Base-by-base conservation (phyloP, 345 rosid species). In the Nephelium lappaceum region DNA sequence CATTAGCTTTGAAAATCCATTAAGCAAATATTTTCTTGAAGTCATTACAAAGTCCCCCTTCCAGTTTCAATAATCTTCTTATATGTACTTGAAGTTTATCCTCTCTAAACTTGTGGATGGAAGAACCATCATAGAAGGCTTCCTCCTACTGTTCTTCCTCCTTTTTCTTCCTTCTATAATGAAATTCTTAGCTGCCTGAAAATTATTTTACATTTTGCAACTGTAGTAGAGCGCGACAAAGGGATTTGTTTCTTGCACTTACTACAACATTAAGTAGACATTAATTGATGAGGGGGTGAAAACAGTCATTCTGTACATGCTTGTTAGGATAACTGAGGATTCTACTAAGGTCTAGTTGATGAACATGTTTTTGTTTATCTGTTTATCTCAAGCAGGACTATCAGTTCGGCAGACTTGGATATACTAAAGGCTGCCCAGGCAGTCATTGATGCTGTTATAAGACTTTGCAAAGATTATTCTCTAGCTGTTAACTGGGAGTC, bases 401-500 rank as follows among this genome's bases (percentile, higher is more conserved):
- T 93, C 9, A 83, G 81, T 79, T 85, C 93, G 45, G 74, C 77
- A 76, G 86, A 89, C 86, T 69, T 86, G 25, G 97, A 91, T 79
- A 79, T 86, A 70, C 73, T 87, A 36, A 91, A 90, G 90, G 89
- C 85, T 75, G 87, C 84, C 43, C 99, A 90, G 67, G 81, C 74
- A 18, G 79, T 89, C 63, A 83, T 94, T 81, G 95, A 89, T 67
- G 85, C 89, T 66, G 69, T 88, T 43, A 71, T 94, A 82, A 89
- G 82, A 53, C 81, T 91, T 39, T 94, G 97, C 85, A 89, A 89
- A 81, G 89, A 84, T 81, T 88, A 84, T 82, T 85, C 81, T 27
- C 78, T 81, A 79, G 71, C 86, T 76, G 72, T 77, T 71, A 77
- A 78, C 78, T 80, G 78, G 88, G 89, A 83, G 64, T 31, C 67